Base-by-base conservation (phyloP, 1,284 basidiomycete genomes). In the Papiliotrema flavescens region DNA sequence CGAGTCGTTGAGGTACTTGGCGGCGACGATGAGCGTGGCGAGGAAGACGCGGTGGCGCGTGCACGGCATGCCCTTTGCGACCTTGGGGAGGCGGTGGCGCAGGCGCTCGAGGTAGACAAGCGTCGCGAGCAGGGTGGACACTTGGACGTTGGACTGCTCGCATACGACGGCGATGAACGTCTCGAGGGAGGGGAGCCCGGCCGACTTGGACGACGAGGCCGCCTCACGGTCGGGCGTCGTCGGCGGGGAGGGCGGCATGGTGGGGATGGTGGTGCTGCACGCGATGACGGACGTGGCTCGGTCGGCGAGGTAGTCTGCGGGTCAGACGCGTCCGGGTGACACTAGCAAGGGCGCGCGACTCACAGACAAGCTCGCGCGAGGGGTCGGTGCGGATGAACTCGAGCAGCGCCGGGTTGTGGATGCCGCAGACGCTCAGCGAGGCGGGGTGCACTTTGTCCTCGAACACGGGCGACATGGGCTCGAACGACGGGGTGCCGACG, bases 1-100 rank as follows among this genome's bases (percentile, higher is more conserved):
- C 28, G 90, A 91, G 79, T 98, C 94, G 78, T 98, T 97, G 70
- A 98, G 84, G 78, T 98, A 98, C 79, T 98, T 98, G 65, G 93
- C 89, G 28, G 95, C 88, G 47, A 94, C 89, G 76, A 98, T 98
- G 68, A 98, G 85, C 0, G 89, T 87, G 37, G 95, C 94, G 63
- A 98, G 83, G 78, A 98, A 97, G 60, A 98, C 88, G 47, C 95
- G 88, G 75, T 97, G 94, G 49, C 90, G 84, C 5, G 94, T 94
- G 76, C 90, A 95, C 23, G 88, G 84, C 81, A 76, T 75, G 54
- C 73, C 94, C 81, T 90, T 92, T 46, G 90, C 85, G 76, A 91
- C 83, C 53, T 85, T 82, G 11, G 93, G 90, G 45, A 98, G 80
- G 69, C 88, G 88, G 46, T 82, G 76, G 51, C 87, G 83, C 52